A percentile compares a stretch with the other conserved stretches of the same genome.
phyloP scores from a whole-genome alignment of 352 stramenopile species.

The Phytophthora tentaculata region DNA sequence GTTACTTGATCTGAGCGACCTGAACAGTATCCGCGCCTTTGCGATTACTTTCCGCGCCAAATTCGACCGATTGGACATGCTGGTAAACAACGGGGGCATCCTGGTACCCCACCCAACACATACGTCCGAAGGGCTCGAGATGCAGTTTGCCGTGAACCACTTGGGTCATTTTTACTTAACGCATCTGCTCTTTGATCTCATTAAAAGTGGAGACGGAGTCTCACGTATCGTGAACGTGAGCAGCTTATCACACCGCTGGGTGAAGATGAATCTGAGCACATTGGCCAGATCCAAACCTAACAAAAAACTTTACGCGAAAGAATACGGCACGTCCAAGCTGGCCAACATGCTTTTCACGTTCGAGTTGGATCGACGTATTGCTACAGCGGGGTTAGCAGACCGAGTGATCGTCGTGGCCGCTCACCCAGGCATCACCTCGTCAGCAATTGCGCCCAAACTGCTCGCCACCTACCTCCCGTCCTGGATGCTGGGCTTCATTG shows the following conservation, averaged over 20 bases:
- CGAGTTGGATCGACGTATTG: conserved; percentile 47
- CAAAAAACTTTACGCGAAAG: conserved; percentile 46
- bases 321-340: conserved; percentile 60
- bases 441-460: conserved; percentile 36
- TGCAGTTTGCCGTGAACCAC: conserved; percentile 68
- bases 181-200: conserved; percentile 53
- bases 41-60: conserved; percentile 37
- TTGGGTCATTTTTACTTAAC: conserved; percentile 70
- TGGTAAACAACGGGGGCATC: conserved; percentile 70
- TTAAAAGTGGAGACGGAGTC: conserved; percentile 30
- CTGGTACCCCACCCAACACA: conserved; percentile 43
- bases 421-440: conserved; percentile 40
- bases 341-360: conserved; percentile 55
- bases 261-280: conserved; percentile 35
- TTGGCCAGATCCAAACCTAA: conserved; percentile 33
- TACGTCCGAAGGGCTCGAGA: conserved; percentile 54
- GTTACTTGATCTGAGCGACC: conserved; percentile 49
- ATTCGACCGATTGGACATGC: conserved; percentile 53
- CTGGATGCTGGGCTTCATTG: conserved; percentile 38
- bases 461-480: conserved; percentile 29
- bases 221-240: conserved; percentile 47
- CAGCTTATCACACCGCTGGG: conserved; percentile 44
- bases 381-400: conserved; percentile 21
- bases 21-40: conserved; percentile 48
- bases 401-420: conserved; percentile 43